phyloP scores from a whole-genome alignment of 352 stramenopile species.

The Pythium coloratum region DNA sequence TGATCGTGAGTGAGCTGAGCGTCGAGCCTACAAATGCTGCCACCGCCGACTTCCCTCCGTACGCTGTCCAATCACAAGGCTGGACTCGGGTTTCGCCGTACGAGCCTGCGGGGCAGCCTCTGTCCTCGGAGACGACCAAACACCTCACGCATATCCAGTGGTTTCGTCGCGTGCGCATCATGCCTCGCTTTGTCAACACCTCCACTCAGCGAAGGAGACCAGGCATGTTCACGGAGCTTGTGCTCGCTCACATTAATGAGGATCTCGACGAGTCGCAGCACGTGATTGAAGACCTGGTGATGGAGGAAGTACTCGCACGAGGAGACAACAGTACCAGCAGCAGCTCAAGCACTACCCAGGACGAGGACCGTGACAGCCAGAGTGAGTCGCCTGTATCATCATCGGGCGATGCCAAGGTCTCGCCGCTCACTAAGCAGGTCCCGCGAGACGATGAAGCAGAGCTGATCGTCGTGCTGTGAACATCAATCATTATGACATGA shows the following conservation, averaged over 20 bases:
- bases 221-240: conserved; percentile 6
- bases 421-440: background rate
- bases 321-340: background rate
- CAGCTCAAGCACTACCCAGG: background rate
- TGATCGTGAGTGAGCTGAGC: conserved; percentile 13
- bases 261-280: conserved; percentile 15
- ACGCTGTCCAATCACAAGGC: conserved; percentile 15
- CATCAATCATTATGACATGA: too few relatives aligned
- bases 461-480: background rate
- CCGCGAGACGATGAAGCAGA: background rate
- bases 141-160: conserved; percentile 16
- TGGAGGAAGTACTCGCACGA: background rate
- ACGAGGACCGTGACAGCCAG: background rate
- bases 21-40: conserved; percentile 5
- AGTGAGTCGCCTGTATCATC: background rate
- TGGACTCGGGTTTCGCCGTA: conserved; percentile 10
- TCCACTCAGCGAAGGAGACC: background rate
- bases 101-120: background rate
- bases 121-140: conserved; percentile 6
- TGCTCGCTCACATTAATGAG: conserved; percentile 6
- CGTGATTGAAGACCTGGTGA: conserved; percentile 10
- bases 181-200: background rate
- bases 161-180: conserved; percentile 11
- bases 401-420: background rate
- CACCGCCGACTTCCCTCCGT: background rate